Base-by-base conservation (phyloP, 768 basidiomycete species). In the Termitomyces eurrhizus region DNA sequence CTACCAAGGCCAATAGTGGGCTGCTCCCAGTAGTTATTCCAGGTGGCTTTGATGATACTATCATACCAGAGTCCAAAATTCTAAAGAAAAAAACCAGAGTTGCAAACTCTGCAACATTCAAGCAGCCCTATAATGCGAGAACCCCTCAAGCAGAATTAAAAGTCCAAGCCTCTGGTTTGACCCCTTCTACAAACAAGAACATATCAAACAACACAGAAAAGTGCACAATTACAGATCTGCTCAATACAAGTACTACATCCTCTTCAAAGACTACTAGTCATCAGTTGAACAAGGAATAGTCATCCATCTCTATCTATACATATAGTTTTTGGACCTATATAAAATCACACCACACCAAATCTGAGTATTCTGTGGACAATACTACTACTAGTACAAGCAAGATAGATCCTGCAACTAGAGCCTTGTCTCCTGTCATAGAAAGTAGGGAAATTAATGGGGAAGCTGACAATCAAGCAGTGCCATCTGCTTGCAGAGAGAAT, bases 321-420 rank as follows among this genome's bases (percentile, higher is more conserved):
- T 85, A 88, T 63, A 77, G 80, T 37, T 85, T 85, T 4, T 90
- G 89, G 89, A 90, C 88, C 24, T 86, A 84, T 57, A 84, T 90
- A n/a, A 81, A 83, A 63, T 74, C 80, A 18, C 77, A 74, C 57
- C 75, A 64, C 18, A 52, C 61, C 53, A 52, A 64, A 58, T 46
- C 24, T 51, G 3, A 62, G 56, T 70, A 70, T 24, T 68, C 70
- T 18, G 75, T 72, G 44, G 75, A 77, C 36, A 58, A 73, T 32
- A 75, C 76, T n/a, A 80, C 78, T 59, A 81, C 77, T 63, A 86
- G 86, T 69, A 72, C 82, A 12, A 83, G 82, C 37, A 66, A 81
- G 42, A 82, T 83, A 2, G 80, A 82, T 36, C 78, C 83, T 61
- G 78, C 68, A 32, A 66, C 69, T 58, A 77, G 72, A 33, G 70